Base-by-base conservation (phyloP, 805 yeast genomes). In the Candida qinlingensis region DNA sequence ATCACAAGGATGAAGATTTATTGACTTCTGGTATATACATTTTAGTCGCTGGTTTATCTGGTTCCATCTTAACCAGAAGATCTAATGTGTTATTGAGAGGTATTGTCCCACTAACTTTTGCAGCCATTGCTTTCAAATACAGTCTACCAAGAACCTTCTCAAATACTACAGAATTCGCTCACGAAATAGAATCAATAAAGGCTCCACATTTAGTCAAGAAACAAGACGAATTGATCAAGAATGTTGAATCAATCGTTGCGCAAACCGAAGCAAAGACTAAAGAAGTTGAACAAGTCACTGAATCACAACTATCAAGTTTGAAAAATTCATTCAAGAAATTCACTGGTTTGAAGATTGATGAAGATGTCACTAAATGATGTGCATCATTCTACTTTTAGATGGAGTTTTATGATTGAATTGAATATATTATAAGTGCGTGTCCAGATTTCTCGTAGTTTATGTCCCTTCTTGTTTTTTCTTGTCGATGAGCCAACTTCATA, bases 21-120 rank as follows among this genome's bases (percentile, higher is more conserved):
- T 72, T 85, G 44, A 94, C 96, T 11, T 85, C 84, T 53, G 67
- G 81, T 4, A 65, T 87, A 31, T 89, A 87, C 62, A 73, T 89
- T 37, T 61, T 80, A 8, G 77, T 87, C 30, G 90, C 88, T 11
- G 75, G 80, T 3, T 71, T 89, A 47, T 69, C 88, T 7, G 96
- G 96, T 37, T 76, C 85, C 41, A 82, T 88, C 45, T 57, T 82
- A 44, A 79, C 94, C 2, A 85, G 95, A 59, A 80, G 83, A 57
- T 74, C 85, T 49, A 80, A 80, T 48, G 54, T 82, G 26, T 45
- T 82, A 3, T 60, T 85, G 10, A 79, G 82, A 58, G 70, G 74
- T 4, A 52, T 76, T 1, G 68, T 77, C 12, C 96, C 96, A 1
- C 48, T 82, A 3, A 67, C 71, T 0, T 73, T 84, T 46, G 94